Conservation (phyloP, 2,329 filamentous ascomycete species). For the Verticillium longisporum region DNA sequence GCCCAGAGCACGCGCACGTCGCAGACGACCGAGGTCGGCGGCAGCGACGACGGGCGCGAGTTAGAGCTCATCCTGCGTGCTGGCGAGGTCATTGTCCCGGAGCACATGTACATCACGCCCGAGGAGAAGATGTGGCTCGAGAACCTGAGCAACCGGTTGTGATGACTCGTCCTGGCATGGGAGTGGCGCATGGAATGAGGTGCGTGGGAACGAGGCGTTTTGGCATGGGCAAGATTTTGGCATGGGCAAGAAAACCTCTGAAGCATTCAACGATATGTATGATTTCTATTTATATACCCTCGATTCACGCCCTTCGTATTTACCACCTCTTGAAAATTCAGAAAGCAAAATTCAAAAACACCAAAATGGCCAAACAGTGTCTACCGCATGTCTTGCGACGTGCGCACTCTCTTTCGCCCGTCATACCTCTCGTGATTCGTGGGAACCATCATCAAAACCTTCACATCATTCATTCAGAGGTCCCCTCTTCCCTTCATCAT, state of each 20-base stretch:
- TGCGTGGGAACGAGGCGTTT: too few species aligned
- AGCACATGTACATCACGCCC: constrained; percentile 26
- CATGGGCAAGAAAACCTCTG: too few species aligned
- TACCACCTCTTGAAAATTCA: neutral
- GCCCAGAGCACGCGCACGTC: neutral
- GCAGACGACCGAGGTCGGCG: neutral
- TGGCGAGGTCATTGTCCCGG: constrained; percentile 25
- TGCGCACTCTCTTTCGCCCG: too few species aligned
- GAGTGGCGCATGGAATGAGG: too few species aligned
- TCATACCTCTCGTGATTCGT: too few species aligned
- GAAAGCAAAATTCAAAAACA: neutral
- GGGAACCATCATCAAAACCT: too few species aligned
- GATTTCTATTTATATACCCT: neutral
- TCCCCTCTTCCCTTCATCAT: constrained; percentile 4
- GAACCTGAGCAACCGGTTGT: constrained; percentile 25
- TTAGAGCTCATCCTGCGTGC: constrained; percentile 26
- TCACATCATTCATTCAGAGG: neutral
- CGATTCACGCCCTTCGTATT: neutral
- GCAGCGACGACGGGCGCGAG: constrained; percentile 4
- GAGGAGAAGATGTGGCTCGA: constrained; percentile 29
- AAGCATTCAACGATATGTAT: neutral
- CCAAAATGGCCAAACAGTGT: neutral
- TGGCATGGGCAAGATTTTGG: too few species aligned
- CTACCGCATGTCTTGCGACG: too few species aligned
- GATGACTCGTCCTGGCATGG: neutral